A percentile compares a stretch with the other conserved stretches of the same genome.
These are phyloP conservation scores for Triticum urartu DNA, from an alignment of 176 grass and related monocot species.

Conservation along the genomic window DNA sequence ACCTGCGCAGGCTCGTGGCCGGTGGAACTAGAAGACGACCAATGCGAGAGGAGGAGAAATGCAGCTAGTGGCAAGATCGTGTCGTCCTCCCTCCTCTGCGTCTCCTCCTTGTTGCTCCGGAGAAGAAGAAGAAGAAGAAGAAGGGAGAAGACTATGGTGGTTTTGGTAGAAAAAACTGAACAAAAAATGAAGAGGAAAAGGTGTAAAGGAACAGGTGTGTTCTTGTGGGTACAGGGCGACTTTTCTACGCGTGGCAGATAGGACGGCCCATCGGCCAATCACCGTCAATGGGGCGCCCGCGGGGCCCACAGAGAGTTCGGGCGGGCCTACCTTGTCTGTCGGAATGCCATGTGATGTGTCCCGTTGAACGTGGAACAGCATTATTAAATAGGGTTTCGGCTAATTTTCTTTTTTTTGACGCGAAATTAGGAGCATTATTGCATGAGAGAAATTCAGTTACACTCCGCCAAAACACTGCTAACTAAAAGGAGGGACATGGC, in stretches of 20 bases:
- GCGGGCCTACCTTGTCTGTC: constrained; percentile 33
- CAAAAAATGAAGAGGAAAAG: neutral
- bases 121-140: neutral
- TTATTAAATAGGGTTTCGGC: neutral
- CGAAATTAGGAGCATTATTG: no score
- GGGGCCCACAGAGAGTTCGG: constrained; percentile 27
- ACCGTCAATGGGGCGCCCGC: neutral
- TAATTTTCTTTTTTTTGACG: neutral
- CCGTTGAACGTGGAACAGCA: neutral
- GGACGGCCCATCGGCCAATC: constrained; percentile 35
- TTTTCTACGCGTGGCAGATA: constrained; percentile 36
- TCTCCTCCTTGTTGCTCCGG: neutral
- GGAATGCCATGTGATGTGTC: constrained; percentile 23
- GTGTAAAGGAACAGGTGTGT: constrained; percentile 6
- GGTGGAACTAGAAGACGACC: neutral
- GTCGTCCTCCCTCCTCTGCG: neutral
- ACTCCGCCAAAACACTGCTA: no score
- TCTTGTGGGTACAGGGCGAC: neutral
- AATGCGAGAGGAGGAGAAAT: constrained; percentile 2
- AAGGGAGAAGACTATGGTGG: neutral
- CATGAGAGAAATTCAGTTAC: no score
- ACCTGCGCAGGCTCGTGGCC: constrained; percentile 15
- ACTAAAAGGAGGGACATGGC: no score
- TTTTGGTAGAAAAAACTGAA: constrained; percentile 3
- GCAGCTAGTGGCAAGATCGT: neutral